Evolutionary conservation across 2,329 filamentous ascomycete species (phyloP), one percentile per base, ranked within the genome.

Genomic region (Periglandula ipomoeae): DNA sequence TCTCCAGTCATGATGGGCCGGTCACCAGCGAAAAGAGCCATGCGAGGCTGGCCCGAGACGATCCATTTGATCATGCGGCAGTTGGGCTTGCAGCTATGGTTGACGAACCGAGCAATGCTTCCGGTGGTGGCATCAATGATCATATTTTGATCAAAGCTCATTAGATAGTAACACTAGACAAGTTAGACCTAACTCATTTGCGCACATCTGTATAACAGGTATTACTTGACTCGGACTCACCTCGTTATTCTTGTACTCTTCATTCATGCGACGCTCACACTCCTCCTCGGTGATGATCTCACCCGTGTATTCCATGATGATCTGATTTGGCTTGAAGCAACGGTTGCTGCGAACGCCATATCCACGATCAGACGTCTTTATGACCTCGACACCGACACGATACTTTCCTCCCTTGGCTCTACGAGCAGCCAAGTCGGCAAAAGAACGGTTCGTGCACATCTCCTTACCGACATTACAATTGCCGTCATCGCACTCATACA

Each of bases 11-110:
- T 87, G 63, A 98, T 91, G 13, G 89, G 89, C 43, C 77, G 75
- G 58, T 94, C 86, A 27, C 91, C 91, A 11, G 93, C 93, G 64
- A 98, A 98, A 1, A 98, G 79, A 15, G 90, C 93, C 89, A 98
- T 97, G 49, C 93, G 82, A 38, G 91, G 91, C 65, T 95, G 89
- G 24, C 90, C 90, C 44, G 84, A 84, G 48, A 98, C 93, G 53
- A 90, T 91, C 89, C 89, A 95, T 66, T 96, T 97, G 60, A 95
- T 89, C 90, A 98, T 97, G 53, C 86, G 82, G 68, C 91, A 97
- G 63, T 98, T 98, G 3, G 93, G 93, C 50, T 87, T 85, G 69
- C 93, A 98, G 17, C 89, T 95, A 66, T 98, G 93, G 64, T 98
- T 98, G 64, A 98, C 90, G 65, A 98, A 98, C 49, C 93, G 86